phyloP scores from a whole-genome alignment of 352 stramenopile genomes.

The Phytophthora cactorum region DNA sequence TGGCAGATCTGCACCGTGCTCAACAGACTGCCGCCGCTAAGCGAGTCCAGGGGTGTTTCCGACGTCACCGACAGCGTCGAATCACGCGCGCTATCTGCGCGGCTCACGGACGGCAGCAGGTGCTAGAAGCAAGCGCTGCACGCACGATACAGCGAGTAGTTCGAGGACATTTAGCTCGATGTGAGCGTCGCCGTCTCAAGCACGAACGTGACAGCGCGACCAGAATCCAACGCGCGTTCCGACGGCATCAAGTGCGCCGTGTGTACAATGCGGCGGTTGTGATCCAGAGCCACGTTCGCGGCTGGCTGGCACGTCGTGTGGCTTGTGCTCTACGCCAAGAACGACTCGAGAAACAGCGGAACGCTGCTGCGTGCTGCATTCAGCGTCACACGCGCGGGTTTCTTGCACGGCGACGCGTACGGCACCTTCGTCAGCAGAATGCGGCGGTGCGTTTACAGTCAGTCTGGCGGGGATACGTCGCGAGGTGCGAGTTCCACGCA shows the following conservation, averaged over 20 bases:
- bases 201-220: constrained; percentile 35
- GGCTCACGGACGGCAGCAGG: constrained; percentile 31
- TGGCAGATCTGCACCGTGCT: constrained; percentile 29
- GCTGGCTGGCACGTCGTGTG: constrained; percentile 22
- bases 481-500: constrained; percentile 16
- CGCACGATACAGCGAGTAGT: constrained; percentile 41
- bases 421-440: constrained; percentile 12
- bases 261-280: constrained; percentile 38
- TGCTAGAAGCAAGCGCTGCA: constrained; percentile 24
- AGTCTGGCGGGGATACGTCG: constrained; percentile 41
- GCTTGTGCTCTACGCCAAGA: constrained; percentile 21
- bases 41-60: constrained; percentile 48
- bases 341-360: constrained; percentile 16
- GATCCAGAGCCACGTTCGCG: constrained; percentile 50
- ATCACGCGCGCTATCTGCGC: constrained; percentile 43
- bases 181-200: constrained; percentile 10
- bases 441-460: constrained; percentile 40
- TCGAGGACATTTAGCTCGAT: constrained; percentile 38
- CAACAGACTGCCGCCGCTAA: constrained; percentile 32
- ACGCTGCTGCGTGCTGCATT: constrained; percentile 39
- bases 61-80: constrained; percentile 38
- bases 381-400: constrained; percentile 47
- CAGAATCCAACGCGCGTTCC: constrained; percentile 47
- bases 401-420: constrained; percentile 28
- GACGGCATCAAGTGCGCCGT: constrained; percentile 25